Conservation (phyloP, 257 asterid species). For the Gentiana dahurica region DNA sequence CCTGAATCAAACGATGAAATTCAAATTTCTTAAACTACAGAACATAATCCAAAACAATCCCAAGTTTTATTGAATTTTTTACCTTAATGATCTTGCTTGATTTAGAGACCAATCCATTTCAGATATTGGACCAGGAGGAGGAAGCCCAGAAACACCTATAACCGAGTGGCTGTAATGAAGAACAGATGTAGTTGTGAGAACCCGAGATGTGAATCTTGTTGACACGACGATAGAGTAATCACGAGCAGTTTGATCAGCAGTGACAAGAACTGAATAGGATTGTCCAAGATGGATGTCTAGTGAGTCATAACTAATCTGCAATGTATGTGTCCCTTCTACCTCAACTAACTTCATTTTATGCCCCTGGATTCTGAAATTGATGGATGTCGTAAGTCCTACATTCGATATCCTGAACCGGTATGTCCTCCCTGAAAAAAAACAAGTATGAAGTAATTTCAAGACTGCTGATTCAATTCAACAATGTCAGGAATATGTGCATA, state of each 20-base stretch:
- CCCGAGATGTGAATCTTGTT: constrained; percentile 4
- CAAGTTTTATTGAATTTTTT: background rate
- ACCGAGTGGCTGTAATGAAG: constrained; percentile 7
- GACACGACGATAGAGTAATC: constrained; percentile 8
- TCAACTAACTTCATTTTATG: constrained; percentile 12
- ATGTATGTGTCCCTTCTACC: constrained; percentile 9
- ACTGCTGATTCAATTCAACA: background rate
- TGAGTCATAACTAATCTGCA: constrained; percentile 18
- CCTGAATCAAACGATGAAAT: constrained; percentile 20
- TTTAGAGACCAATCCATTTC: constrained; percentile 11
- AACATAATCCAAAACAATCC: background rate
- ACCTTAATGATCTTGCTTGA: constrained; percentile 11
- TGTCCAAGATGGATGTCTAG: constrained; percentile 11
- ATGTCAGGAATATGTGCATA: too few species aligned
- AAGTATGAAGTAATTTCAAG: background rate
- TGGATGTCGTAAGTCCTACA: constrained; percentile 9
- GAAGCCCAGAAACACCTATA: constrained; percentile 6
- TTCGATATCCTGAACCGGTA: constrained; percentile 14
- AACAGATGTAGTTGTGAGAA: constrained; percentile 5
- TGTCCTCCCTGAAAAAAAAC: constrained; percentile 7
- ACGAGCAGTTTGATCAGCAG: constrained; percentile 8
- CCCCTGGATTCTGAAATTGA: constrained; percentile 12
- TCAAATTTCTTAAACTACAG: background rate
- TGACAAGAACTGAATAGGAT: constrained; percentile 6
- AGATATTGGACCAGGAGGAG: constrained; percentile 7